phyloP scores from a whole-genome alignment of 1,284 basidiomycete genomes.

The Cryptococcus sp. region DNA sequence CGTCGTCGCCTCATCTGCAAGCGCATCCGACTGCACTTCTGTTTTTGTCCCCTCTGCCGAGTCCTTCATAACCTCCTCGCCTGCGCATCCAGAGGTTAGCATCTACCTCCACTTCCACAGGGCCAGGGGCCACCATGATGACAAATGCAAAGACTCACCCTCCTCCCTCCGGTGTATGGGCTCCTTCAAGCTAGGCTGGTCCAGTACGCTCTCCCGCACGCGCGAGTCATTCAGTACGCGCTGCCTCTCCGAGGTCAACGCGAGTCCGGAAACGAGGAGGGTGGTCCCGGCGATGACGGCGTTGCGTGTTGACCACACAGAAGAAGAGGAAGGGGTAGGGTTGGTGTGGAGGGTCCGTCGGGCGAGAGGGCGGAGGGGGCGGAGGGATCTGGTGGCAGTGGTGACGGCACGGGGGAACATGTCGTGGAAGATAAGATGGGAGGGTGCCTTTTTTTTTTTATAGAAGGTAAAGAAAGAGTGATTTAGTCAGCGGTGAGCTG shows the following conservation, averaged over 20 bases:
- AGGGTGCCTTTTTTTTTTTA: neutral
- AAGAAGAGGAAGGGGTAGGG: constrained; percentile 2
- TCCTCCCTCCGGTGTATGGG: constrained; percentile 18
- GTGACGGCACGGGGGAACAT: constrained; percentile 10
- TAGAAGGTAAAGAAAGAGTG: neutral
- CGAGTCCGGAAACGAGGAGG: constrained; percentile 8
- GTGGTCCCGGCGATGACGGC: constrained; percentile 13
- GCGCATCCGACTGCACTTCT: neutral
- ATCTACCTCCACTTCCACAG: neutral
- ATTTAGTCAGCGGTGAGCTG: too few species aligned
- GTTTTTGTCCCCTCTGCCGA: neutral
- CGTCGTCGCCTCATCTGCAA: constrained; percentile 10
- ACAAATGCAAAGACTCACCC: constrained; percentile 9
- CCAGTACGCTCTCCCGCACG: constrained; percentile 19
- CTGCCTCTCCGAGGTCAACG: constrained; percentile 10
- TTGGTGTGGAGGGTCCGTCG: constrained; percentile 2
- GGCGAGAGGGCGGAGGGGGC: constrained; percentile 1
- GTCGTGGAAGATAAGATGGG: neutral
- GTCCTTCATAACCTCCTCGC: neutral
- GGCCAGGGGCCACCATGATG: neutral
- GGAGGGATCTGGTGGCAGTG: constrained; percentile 8
- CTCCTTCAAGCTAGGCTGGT: constrained; percentile 23
- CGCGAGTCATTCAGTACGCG: constrained; percentile 13
- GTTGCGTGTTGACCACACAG: constrained; percentile 6
- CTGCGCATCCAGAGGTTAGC: neutral